These are phyloP conservation scores for Sporothrix schenckii DNA, from an alignment of 2,329 filamentous ascomycete species.

Conservation along the genomic window DNA sequence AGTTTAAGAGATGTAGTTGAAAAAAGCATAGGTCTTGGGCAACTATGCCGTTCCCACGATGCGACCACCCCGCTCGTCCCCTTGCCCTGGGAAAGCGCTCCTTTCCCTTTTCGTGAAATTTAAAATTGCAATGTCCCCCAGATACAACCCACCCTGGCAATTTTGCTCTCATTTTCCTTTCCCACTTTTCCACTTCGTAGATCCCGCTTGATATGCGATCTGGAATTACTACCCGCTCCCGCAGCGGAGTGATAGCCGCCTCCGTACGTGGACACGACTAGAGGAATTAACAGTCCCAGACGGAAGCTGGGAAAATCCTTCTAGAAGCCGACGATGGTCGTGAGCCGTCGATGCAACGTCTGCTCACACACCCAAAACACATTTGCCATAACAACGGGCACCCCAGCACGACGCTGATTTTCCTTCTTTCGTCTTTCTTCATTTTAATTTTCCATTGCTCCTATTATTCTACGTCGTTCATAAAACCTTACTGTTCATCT, in stretches of 20 bases:
- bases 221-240: conserved; percentile 24
- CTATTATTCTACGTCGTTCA: background rate
- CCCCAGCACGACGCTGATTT: background rate
- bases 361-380: background rate
- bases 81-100: conserved; percentile 10
- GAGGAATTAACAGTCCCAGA: background rate
- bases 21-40: background rate
- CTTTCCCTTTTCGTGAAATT: conserved; percentile 25
- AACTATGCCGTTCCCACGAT: background rate
- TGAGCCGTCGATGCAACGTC: background rate
- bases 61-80: conserved; percentile 18
- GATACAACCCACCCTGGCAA: background rate
- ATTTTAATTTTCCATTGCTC: background rate
- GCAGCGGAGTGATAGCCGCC: conserved; percentile 17
- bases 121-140: conserved; percentile 24
- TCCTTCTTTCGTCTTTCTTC: too few relatives aligned
- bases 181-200: background rate
- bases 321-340: conserved; percentile 1
- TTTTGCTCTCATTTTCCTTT: background rate
- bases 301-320: background rate
- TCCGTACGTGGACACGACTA: background rate
- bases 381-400: background rate
- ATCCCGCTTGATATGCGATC: conserved; percentile 25
- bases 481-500: background rate
- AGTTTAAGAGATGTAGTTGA: conserved; percentile 21